Percentiles rank a stretch among this genome's conserved stretches.
Conservation (phyloP, 1,284 basidiomycete genomes). For the Coniferiporia weirii region DNA sequence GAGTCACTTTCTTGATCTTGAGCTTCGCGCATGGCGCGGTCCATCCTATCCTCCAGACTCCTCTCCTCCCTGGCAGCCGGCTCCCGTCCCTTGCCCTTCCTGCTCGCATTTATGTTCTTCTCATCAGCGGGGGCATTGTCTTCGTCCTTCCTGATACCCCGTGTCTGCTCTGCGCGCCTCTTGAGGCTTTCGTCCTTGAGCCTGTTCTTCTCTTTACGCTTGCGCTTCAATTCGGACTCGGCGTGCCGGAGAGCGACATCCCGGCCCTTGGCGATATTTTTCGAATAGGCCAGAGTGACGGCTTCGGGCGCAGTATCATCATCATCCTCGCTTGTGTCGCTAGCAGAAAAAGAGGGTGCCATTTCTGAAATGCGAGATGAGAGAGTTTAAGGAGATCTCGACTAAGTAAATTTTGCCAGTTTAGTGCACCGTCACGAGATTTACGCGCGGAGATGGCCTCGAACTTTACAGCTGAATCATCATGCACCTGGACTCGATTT, state of each 20-base stretch:
- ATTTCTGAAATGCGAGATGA: neutral
- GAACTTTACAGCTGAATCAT: no score
- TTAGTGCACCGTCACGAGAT: no score
- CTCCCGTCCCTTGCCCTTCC: constrained; percentile 17
- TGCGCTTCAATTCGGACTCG: constrained; percentile 32
- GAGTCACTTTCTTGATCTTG: constrained; percentile 6
- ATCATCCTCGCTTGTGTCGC: constrained; percentile 1
- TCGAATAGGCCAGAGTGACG: constrained; percentile 38
- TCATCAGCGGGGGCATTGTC: constrained; percentile 14
- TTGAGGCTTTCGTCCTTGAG: constrained; percentile 43
- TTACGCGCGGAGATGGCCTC: no score
- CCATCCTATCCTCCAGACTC: constrained; percentile 9
- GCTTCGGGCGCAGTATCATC: constrained; percentile 42
- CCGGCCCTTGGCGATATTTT: constrained; percentile 30
- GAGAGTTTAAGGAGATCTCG: neutral
- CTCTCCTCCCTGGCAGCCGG: constrained; percentile 13
- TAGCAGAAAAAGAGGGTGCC: neutral
- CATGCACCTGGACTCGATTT: no score
- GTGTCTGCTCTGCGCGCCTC: constrained; percentile 36
- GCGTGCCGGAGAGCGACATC: constrained; percentile 32
- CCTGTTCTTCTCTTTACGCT: constrained; percentile 36
- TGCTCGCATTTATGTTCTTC: constrained; percentile 18
- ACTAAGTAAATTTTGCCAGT: no score
- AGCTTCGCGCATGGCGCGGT: constrained; percentile 15
- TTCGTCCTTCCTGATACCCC: constrained; percentile 18